Conservation (phyloP, 768 basidiomycete genomes). For the Cyclocybe aegerita region DNA sequence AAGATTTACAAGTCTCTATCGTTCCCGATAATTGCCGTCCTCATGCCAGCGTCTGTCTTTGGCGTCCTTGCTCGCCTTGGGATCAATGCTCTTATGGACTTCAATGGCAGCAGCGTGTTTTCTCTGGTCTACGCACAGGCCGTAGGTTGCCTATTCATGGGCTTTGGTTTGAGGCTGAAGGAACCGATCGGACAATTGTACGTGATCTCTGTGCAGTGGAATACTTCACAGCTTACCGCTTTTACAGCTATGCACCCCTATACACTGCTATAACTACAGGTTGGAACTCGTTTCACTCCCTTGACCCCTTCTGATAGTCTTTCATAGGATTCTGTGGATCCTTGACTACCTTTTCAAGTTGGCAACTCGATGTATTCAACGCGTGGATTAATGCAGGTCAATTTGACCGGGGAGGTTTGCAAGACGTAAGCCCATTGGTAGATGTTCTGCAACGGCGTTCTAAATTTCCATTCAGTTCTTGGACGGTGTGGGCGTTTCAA, state of each 20-base stretch:
- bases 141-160: constrained; percentile 91
- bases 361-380: constrained; percentile 87
- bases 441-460: background rate
- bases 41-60: constrained; percentile 81
- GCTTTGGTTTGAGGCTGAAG: constrained; percentile 68
- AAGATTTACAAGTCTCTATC: constrained; percentile 53
- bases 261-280: constrained; percentile 90
- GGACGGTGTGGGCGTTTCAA: constrained; percentile 79
- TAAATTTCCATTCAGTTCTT: constrained; percentile 56
- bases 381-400: constrained; percentile 76
- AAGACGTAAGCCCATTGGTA: constrained; percentile 54
- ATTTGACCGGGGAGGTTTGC: constrained; percentile 60
- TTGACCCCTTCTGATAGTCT: background rate
- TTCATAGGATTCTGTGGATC: constrained; percentile 94
- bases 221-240: constrained; percentile 5
- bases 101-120: constrained; percentile 76
- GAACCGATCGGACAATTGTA: constrained; percentile 75
- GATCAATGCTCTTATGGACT: constrained; percentile 68
- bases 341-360: constrained; percentile 93
- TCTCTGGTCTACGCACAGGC: constrained; percentile 84
- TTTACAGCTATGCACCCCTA: constrained; percentile 78
- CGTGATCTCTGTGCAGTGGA: constrained; percentile 24
- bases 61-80: constrained; percentile 86
- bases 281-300: constrained; percentile 22
- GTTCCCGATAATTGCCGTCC: constrained; percentile 62